Base-by-base conservation (phyloP, 2,329 filamentous ascomycete species). In the Talaromyces sp. region DNA sequence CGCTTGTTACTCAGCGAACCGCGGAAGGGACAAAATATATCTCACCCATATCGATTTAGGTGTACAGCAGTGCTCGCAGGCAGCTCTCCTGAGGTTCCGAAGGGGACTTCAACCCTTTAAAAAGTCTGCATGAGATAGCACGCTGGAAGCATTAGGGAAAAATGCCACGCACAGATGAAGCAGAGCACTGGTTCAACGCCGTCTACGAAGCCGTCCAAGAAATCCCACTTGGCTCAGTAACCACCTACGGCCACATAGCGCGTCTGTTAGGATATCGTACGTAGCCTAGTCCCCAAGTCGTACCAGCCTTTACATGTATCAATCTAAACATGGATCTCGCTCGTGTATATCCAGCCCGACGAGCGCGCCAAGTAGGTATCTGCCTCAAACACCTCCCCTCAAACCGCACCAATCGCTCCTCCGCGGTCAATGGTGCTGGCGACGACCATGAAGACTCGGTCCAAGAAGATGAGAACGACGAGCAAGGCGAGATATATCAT, bases 171-270 rank as follows among this genome's bases (percentile, higher is more conserved):
- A 76, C 79, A 17, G 80, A 83, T 66, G 81, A 83, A 72, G 80
- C 80, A 41, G 79, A 82, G 67, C 78, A 75, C 74, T 83, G 80
- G 80, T 80, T 80, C 68, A 78, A 81, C 67, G 83, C 90, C 52
- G 93, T 97, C 59, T 97, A 96, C 80, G 81, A 83, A 66, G 92
- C 93, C 15, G 86, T 97, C 3, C 91, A 94, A 77, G 88, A 97
- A 75, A 90, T 98, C 37, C 94, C 95, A 0, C 74, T 78, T 9
- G 94, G 94, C 67, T 90, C 85, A 74, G 93, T 97, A 49, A 97
- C 93, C 1, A 91, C 87, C 56, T 98, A 98, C 75, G 92, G 91
- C 2, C 87, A 89, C 70, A 88, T 89, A 64, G 87, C 87, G n/a
- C 77, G 77, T 17, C 77, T 89, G 37, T 75, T 89, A 3, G 87